Conservation (phyloP, 345 rosid species). For the Cardamine resedifolia region DNA sequence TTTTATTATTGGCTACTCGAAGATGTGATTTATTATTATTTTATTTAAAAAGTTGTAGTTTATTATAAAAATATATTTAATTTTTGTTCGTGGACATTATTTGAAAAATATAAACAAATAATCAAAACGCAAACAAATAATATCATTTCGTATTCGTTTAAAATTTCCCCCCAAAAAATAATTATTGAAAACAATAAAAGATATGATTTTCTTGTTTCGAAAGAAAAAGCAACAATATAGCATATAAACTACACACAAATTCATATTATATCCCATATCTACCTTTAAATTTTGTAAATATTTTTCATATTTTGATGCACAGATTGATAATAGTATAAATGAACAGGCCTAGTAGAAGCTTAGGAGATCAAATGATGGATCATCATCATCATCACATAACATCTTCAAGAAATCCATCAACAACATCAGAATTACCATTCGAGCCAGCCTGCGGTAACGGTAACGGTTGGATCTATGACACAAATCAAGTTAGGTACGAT, state of each 20-base stretch:
- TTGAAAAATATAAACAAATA: not conserved
- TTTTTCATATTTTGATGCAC: not conserved
- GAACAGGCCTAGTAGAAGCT: constrained; percentile 49
- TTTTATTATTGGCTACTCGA: constrained; percentile 32
- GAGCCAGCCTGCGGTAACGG: constrained; percentile 46
- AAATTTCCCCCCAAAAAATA: not conserved
- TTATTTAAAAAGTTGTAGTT: not conserved
- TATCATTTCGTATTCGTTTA: not conserved
- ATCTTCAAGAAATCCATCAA: constrained; percentile 51
- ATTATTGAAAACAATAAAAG: not conserved
- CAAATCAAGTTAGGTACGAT: constrained; percentile 43
- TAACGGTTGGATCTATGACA: constrained; percentile 44
- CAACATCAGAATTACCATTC: constrained; percentile 38
- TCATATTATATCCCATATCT: not conserved
- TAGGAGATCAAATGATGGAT: constrained; percentile 55
- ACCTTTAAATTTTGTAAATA: not conserved
- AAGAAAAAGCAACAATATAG: not conserved
- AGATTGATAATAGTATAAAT: not conserved
- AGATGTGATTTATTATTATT: not conserved
- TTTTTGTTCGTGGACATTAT: too few species aligned
- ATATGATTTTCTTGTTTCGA: not conserved
- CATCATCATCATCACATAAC: constrained; percentile 33
- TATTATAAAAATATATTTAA: not conserved
- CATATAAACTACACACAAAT: not conserved
- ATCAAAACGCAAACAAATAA: not conserved